A percentile compares a stretch with the other conserved stretches of the same genome.
These are phyloP conservation scores for Coemansia sp. DNA, from an alignment of 192 early-diverging fungal species.

Conservation along the genomic window DNA sequence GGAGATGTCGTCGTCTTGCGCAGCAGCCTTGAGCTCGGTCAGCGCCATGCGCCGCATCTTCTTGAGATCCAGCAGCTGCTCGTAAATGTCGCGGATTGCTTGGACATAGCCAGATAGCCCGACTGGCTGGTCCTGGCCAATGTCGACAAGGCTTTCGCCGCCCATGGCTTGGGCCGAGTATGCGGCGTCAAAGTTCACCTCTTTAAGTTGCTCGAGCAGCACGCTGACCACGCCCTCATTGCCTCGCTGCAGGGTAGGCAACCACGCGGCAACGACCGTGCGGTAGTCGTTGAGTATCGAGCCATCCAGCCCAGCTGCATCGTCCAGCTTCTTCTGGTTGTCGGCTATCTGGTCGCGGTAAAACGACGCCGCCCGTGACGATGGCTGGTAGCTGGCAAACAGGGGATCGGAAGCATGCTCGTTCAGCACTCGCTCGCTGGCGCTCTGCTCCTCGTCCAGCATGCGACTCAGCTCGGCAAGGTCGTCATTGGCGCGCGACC, in stretches of 20 bases:
- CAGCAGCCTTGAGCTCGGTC: conserved; percentile 54
- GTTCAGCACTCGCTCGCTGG: conserved; percentile 76
- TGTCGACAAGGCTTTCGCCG: conserved; percentile 65
- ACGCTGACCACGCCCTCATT: conserved; percentile 56
- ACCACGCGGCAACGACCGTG: conserved; percentile 47
- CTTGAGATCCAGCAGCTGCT: conserved; percentile 46
- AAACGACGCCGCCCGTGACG: conserved; percentile 67
- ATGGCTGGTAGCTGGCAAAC: conserved; percentile 85
- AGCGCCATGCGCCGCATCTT: conserved; percentile 55
- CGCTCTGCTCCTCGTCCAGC: conserved; percentile 87
- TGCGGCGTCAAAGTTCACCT: conserved; percentile 39
- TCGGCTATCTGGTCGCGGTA: conserved; percentile 78
- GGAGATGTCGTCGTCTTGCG: conserved; percentile 87
- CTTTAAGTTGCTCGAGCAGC: conserved; percentile 51
- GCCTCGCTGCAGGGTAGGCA: conserved; percentile 44
- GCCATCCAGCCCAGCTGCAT: conserved; percentile 69
- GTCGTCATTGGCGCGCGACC: conserved; percentile 63
- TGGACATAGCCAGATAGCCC: conserved; percentile 48
- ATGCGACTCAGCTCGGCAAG: conserved; percentile 68
- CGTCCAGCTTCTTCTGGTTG: conserved; percentile 77
- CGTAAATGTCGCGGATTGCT: conserved; percentile 39
- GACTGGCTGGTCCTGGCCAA: conserved; percentile 47
- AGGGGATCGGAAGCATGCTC: conserved; percentile 71
- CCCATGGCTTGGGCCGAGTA: conserved; percentile 17
- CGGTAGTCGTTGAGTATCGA: conserved; percentile 54